Conservation (phyloP, 176 grass and related monocot species). For the Canna indica region DNA sequence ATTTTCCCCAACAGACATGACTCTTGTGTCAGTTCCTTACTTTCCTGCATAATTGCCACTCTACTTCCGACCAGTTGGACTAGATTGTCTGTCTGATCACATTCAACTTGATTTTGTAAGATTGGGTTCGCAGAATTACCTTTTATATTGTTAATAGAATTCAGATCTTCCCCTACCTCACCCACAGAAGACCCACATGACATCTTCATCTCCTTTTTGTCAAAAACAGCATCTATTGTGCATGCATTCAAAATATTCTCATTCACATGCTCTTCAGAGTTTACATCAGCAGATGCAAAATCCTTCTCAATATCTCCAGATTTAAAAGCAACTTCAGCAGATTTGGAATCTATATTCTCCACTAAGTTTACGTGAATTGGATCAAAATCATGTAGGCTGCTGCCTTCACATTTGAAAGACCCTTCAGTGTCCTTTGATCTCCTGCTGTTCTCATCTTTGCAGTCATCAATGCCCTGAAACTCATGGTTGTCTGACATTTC, state of each 20-base stretch:
- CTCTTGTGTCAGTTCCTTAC: slow-evolving; percentile 13
- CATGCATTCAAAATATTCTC: slow-evolving; percentile 17
- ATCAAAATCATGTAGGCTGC: neutral
- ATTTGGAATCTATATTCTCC: neutral
- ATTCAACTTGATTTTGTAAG: slow-evolving; percentile 25
- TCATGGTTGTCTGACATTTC: slow-evolving; percentile 17
- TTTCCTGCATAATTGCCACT: slow-evolving; percentile 21
- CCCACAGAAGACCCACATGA: slow-evolving; percentile 7
- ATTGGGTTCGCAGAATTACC: slow-evolving; percentile 16
- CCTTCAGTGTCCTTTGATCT: slow-evolving; percentile 23
- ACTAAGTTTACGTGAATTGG: neutral
- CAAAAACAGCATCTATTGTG: slow-evolving; percentile 24
- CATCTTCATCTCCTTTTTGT: slow-evolving; percentile 21
- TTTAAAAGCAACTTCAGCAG: neutral
- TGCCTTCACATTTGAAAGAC: slow-evolving; percentile 18
- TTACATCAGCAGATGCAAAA: slow-evolving; percentile 8
- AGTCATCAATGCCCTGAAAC: slow-evolving; percentile 23
- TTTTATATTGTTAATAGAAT: slow-evolving; percentile 13
- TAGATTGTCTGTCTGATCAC: slow-evolving; percentile 23
- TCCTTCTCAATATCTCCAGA: neutral
- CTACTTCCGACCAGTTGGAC: slow-evolving; percentile 19
- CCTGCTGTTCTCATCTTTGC: slow-evolving; percentile 7
- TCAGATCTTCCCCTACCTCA: slow-evolving; percentile 19
- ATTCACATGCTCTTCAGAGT: slow-evolving; percentile 20
- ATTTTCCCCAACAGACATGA: slow-evolving; percentile 15